A percentile compares a stretch with the other conserved stretches of the same genome.
Evolutionary conservation across 306 rosid genomes (phyloP).

Genomic region (Acmispon strigosus): DNA sequence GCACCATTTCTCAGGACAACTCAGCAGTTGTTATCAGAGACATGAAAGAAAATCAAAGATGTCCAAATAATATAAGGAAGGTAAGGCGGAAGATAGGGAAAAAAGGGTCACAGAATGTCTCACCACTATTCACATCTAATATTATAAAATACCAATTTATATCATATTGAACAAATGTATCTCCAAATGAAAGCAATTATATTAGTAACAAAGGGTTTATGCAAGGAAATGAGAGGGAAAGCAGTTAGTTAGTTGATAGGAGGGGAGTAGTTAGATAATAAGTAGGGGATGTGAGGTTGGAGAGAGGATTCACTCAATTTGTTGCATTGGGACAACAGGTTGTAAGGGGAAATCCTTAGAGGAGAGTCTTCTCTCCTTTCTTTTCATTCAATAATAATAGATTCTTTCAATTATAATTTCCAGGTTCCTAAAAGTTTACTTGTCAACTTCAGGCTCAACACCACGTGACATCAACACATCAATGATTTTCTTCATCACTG

Average conservation of each 20-base stretch:
- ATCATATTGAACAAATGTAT: not conserved
- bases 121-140: not conserved
- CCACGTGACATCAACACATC: constrained; percentile 94
- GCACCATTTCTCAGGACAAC: not conserved
- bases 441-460: constrained; percentile 97
- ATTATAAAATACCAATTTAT: not conserved
- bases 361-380: too few species aligned
- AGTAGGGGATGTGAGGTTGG: too few species aligned
- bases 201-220: not conserved
- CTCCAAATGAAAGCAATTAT: constrained; percentile 6
- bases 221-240: too few species aligned
- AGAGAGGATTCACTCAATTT: too few species aligned
- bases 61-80: not conserved
- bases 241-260: too few species aligned
- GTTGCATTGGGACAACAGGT: too few species aligned
- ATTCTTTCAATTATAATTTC: too few species aligned
- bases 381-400: too few species aligned
- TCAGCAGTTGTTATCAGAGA: not conserved
- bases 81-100: not conserved
- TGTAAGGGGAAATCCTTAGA: too few species aligned
- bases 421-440: constrained; percentile 28
- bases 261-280: too few species aligned
- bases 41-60: not conserved
- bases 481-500: constrained; percentile 95
- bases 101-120: not conserved